Conservation (phyloP, 164 flowering plant species). For the Dillenia turbinata region DNA sequence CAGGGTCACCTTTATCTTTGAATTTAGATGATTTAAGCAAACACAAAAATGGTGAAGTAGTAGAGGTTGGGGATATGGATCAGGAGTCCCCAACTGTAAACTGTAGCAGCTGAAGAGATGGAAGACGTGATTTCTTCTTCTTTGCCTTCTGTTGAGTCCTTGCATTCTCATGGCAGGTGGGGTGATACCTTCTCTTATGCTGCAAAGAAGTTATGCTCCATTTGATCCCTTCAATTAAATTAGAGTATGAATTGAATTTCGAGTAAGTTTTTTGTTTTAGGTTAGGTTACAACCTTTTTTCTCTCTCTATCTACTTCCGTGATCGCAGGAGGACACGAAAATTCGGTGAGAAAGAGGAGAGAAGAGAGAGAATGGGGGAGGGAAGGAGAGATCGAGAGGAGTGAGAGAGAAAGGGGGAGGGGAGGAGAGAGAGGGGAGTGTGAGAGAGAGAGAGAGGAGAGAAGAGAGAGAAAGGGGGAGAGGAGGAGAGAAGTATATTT, state of each 20-base stretch:
- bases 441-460: too few species aligned
- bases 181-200: constrained; percentile 63
- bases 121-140: constrained; percentile 25
- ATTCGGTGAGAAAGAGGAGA: too few species aligned
- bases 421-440: too few species aligned
- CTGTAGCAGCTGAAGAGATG: constrained; percentile 29
- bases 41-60: constrained; percentile 4
- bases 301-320: too few species aligned
- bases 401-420: too few species aligned
- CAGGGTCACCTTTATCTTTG: constrained; percentile 26
- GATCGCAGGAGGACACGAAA: too few species aligned
- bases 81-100: constrained; percentile 58
- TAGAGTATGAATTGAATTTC: background rate
- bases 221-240: background rate
- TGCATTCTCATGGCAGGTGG: constrained; percentile 54
- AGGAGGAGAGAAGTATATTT: too few species aligned
- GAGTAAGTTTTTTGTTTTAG: background rate
- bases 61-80: constrained; percentile 16
- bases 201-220: constrained; percentile 62
- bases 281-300: background rate
- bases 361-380: too few species aligned
- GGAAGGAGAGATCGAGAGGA: too few species aligned
- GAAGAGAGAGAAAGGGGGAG: too few species aligned
- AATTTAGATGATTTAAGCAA: constrained; percentile 19
- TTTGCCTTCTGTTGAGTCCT: constrained; percentile 28